A percentile compares a stretch with the other conserved stretches of the same genome.
phyloP scores from a whole-genome alignment of 31 red algal genomes.

The Endocladia muricata region DNA sequence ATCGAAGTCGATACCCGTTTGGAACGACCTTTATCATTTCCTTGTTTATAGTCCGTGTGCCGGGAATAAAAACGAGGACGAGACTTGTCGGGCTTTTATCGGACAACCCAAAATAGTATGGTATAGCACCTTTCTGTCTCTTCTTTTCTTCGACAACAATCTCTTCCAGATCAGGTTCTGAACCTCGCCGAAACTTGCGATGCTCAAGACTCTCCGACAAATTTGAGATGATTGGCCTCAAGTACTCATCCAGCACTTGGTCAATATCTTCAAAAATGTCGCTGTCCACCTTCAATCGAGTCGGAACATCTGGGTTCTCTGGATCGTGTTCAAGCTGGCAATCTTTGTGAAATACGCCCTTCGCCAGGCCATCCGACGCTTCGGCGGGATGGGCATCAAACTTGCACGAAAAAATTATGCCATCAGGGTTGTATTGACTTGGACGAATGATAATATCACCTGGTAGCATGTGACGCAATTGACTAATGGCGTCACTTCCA shows the following conservation, averaged over 20 bases:
- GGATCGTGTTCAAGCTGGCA: conserved; percentile 30
- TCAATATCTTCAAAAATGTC: conserved; percentile 63
- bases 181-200: conserved; percentile 71
- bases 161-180: conserved; percentile 16
- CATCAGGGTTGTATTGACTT: conserved; percentile 60
- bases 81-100: conserved; percentile 56
- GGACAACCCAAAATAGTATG: conserved; percentile 75
- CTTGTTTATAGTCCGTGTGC: conserved; percentile 35
- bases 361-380: conserved; percentile 9
- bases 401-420: conserved; percentile 77
- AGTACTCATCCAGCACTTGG: conserved; percentile 81
- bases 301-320: conserved; percentile 12
- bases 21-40: conserved; percentile 81
- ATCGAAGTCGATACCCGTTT: conserved; percentile 82
- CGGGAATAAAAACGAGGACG: conserved; percentile 82
- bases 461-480: conserved; percentile 41
- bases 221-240: conserved; percentile 72
- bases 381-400: conserved; percentile 47
- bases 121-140: conserved; percentile 16
- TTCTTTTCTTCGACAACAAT: conserved; percentile 39
- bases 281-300: conserved; percentile 34
- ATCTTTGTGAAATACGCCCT: conserved; percentile 32
- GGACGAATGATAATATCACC: conserved; percentile 89
- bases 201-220: conserved; percentile 68
- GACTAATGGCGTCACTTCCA: conserved; percentile 54